phyloP scores from a whole-genome alignment of 441 rosid genomes.

The Aquilaria agallochum region DNA sequence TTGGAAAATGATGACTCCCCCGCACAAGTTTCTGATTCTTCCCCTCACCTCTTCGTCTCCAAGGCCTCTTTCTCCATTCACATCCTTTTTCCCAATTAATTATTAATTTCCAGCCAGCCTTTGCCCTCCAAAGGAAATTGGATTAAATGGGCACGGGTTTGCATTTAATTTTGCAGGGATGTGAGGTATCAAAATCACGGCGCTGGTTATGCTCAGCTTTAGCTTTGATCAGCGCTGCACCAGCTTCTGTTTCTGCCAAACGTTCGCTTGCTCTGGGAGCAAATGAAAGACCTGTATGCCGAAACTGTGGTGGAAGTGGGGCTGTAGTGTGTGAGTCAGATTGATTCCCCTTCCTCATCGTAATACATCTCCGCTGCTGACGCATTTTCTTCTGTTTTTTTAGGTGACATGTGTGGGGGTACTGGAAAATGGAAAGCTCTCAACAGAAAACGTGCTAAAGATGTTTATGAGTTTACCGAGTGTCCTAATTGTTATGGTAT shows the following conservation, averaged over 20 bases:
- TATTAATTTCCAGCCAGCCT: neutral
- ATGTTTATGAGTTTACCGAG: slow-evolving; percentile 75
- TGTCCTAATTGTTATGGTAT: slow-evolving; percentile 85
- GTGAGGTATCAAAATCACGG: slow-evolving; percentile 43
- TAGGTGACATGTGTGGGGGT: slow-evolving; percentile 99
- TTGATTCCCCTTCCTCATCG: neutral
- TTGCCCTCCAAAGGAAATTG: neutral
- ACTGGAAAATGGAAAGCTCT: slow-evolving; percentile 99
- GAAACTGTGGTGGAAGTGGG: slow-evolving; percentile 80
- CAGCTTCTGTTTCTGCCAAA: slow-evolving; percentile 36
- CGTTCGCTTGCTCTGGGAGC: slow-evolving; percentile 44
- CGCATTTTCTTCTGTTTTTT: slow-evolving; percentile 17
- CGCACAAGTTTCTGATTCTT: slow-evolving; percentile 18
- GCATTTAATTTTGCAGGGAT: slow-evolving; percentile 31
- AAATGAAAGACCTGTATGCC: slow-evolving; percentile 64
- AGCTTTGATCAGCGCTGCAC: slow-evolving; percentile 40
- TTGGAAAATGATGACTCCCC: slow-evolving; percentile 23
- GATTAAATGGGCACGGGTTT: neutral
- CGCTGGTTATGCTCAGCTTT: slow-evolving; percentile 57
- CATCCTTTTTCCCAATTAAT: neutral
- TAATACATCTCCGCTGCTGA: neutral
- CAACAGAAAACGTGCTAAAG: slow-evolving; percentile 90
- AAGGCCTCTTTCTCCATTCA: slow-evolving; percentile 10
- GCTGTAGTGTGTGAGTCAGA: slow-evolving; percentile 70
- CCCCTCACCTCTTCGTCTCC: neutral